A percentile compares a stretch with the other conserved stretches of the same genome.
phyloP scores from a whole-genome alignment of 345 rosid species.

The Nephelium lappaceum region DNA sequence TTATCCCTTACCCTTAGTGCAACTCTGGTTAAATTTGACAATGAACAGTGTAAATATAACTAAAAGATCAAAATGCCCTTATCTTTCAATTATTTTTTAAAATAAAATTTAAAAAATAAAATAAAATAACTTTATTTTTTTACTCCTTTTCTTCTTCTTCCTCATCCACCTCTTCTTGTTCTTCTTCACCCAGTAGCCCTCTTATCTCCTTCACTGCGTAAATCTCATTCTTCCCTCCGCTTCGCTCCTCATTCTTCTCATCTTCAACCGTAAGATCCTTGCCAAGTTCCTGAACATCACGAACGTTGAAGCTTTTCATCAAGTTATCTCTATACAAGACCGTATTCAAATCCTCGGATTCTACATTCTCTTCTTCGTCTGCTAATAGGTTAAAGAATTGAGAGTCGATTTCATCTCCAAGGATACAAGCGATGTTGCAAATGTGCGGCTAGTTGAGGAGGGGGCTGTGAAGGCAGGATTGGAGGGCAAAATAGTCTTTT shows the following conservation, averaged over 20 bases:
- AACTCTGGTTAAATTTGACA: no score
- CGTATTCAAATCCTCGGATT: slow-evolving; percentile 48
- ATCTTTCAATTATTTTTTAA: no score
- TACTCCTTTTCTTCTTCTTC: no score
- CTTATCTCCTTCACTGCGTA: slow-evolving; percentile 45
- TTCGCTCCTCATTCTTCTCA: slow-evolving; percentile 46
- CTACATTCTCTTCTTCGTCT: slow-evolving; percentile 37
- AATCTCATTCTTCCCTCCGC: slow-evolving; percentile 28
- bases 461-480: slow-evolving; percentile 81
- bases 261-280: slow-evolving; percentile 67
- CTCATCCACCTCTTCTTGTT: no score
- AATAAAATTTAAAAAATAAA: no score
- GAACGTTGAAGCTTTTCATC: no score
- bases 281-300: slow-evolving; percentile 78
- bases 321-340: no score
- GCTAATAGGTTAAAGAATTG: slow-evolving; percentile 36
- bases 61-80: no score
- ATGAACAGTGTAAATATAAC: no score
- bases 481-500: slow-evolving; percentile 58
- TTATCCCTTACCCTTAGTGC: no score
- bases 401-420: slow-evolving; percentile 68
- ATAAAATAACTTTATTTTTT: no score
- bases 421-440: slow-evolving; percentile 72
- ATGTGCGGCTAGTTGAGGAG: slow-evolving; percentile 84
- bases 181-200: slow-evolving; percentile 75